Conservation (phyloP, 257 asterid genomes). For the Oldenlandia corymbosa region DNA sequence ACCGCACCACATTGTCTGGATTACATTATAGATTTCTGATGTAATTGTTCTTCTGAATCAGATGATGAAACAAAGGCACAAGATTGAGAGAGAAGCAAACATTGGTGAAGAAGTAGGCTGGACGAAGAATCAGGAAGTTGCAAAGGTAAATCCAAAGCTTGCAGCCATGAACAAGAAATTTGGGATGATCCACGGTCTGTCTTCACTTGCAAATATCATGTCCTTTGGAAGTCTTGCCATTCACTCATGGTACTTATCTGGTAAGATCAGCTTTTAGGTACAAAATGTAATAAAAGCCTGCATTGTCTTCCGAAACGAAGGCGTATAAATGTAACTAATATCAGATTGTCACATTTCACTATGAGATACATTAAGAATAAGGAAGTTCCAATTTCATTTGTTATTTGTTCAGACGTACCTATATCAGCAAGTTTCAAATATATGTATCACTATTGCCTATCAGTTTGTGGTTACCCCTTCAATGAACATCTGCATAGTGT, state of each 20-base stretch:
- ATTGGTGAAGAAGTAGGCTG: slow-evolving; percentile 95
- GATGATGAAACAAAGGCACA: slow-evolving; percentile 99
- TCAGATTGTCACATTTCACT: background rate
- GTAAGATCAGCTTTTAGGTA: slow-evolving; percentile 57
- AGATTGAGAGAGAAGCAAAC: slow-evolving; percentile 76
- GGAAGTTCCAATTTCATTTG: background rate
- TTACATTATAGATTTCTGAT: background rate
- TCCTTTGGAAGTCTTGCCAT: slow-evolving; percentile 88
- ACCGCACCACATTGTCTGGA: background rate
- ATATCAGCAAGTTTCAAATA: background rate
- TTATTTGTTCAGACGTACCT: background rate
- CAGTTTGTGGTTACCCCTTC: background rate
- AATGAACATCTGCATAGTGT: background rate
- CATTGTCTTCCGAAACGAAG: background rate
- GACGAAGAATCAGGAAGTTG: slow-evolving; percentile 84
- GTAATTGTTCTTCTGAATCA: slow-evolving; percentile 26
- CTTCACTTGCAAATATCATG: slow-evolving; percentile 87
- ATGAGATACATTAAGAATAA: slow-evolving; percentile 7
- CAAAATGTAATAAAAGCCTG: background rate
- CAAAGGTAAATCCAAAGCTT: slow-evolving; percentile 82
- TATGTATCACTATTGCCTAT: background rate
- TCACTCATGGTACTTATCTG: slow-evolving; percentile 96
- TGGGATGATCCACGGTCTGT: slow-evolving; percentile 95
- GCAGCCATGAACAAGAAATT: slow-evolving; percentile 96
- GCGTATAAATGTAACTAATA: background rate